Evolutionary conservation across 352 stramenopile species (phyloP).

Genomic region (Lagenidium giganteum): DNA sequence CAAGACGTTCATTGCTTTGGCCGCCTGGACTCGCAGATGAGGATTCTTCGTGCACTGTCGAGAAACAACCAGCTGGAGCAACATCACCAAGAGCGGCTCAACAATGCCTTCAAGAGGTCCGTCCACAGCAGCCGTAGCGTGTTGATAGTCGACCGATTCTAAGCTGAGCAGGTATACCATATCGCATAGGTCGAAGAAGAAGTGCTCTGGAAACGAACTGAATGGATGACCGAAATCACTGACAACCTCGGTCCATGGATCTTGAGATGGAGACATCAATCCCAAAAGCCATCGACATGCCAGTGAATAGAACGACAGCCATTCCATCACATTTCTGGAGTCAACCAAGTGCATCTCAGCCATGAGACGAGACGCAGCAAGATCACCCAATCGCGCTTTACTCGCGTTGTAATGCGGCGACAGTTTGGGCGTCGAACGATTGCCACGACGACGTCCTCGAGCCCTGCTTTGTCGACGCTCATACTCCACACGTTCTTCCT

Average conservation of each 20-base stretch:
- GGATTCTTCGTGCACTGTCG: conserved; percentile 61
- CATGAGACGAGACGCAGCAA: conserved; percentile 38
- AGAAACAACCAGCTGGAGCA: conserved; percentile 49
- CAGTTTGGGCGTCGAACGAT: conserved; percentile 22
- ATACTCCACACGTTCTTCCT: conserved; percentile 41
- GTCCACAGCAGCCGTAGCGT: neutral
- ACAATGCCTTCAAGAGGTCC: conserved; percentile 12
- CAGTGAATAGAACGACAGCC: conserved; percentile 50
- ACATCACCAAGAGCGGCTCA: conserved; percentile 55
- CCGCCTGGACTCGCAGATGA: conserved; percentile 58
- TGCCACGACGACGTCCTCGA: neutral
- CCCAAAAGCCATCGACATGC: conserved; percentile 53
- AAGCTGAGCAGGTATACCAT: conserved; percentile 50
- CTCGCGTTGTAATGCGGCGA: conserved; percentile 58
- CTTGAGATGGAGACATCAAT: conserved; percentile 26
- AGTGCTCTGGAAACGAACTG: conserved; percentile 58
- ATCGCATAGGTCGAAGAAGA: conserved; percentile 72
- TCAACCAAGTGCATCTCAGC: conserved; percentile 57
- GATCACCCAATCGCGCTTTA: conserved; percentile 44
- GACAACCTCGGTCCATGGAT: conserved; percentile 35
- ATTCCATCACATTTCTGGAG: conserved; percentile 40
- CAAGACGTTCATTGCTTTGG: conserved; percentile 47
- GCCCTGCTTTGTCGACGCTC: conserved; percentile 19
- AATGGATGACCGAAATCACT: conserved; percentile 41
- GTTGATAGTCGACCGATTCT: conserved; percentile 29